Percentiles rank a stretch among this genome's conserved stretches.
phyloP scores from a whole-genome alignment of 2,329 filamentous ascomycete genomes.

The Colletotrichum sansevieriae region DNA sequence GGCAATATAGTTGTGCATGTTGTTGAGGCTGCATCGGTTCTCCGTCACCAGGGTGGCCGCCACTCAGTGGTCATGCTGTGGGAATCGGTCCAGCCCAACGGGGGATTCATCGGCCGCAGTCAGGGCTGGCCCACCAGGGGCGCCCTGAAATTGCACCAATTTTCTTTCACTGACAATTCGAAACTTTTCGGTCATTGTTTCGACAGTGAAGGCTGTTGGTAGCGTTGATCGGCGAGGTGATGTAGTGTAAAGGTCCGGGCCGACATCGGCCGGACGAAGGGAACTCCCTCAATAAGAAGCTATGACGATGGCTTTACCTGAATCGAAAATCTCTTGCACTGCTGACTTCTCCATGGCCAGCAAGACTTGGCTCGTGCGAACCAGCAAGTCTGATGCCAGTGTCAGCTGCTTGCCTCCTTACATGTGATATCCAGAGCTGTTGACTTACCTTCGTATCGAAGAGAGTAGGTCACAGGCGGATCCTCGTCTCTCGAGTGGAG shows the following conservation, averaged over 20 bases:
- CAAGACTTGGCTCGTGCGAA: slow-evolving; percentile 74
- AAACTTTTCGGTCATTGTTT: neutral
- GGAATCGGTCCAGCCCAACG: slow-evolving; percentile 22
- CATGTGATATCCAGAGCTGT: neutral
- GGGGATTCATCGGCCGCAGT: neutral
- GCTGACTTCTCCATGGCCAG: slow-evolving; percentile 75
- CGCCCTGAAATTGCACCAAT: slow-evolving; percentile 10
- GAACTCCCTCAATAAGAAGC: slow-evolving; percentile 55
- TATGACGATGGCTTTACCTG: slow-evolving; percentile 77
- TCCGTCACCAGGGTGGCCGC: slow-evolving; percentile 28
- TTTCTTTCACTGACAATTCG: neutral
- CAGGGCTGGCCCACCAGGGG: neutral
- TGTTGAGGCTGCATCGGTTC: slow-evolving; percentile 10
- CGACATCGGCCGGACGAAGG: slow-evolving; percentile 41
- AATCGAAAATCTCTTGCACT: slow-evolving; percentile 68
- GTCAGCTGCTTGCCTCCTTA: slow-evolving; percentile 34
- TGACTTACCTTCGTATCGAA: slow-evolving; percentile 78
- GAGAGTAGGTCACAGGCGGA: slow-evolving; percentile 74
- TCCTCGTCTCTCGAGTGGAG: slow-evolving; percentile 72
- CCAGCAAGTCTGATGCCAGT: slow-evolving; percentile 71
- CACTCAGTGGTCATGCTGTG: slow-evolving; percentile 30
- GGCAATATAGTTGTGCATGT: neutral
- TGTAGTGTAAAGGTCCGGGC: neutral
- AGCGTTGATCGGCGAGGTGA: neutral
- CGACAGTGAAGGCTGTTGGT: slow-evolving; percentile 10